These are phyloP conservation scores for Kwoniella sp. DNA, from an alignment of 768 basidiomycete species.

Conservation along the genomic window DNA sequence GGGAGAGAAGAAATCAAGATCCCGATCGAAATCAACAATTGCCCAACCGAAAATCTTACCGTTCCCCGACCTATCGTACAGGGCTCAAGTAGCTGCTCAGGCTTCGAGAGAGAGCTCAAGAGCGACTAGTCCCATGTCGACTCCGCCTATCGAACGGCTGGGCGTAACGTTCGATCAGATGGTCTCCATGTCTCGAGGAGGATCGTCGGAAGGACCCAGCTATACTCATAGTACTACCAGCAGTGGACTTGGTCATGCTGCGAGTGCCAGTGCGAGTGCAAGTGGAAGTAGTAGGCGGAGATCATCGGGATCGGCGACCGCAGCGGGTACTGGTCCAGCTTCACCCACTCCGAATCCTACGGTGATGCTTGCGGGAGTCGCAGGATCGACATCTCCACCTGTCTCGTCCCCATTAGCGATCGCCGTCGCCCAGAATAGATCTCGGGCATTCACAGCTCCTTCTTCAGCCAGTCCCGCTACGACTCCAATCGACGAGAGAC, in stretches of 20 bases:
- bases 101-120: slow-evolving; percentile 25
- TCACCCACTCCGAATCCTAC: not conserved
- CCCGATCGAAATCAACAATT: slow-evolving; percentile 27
- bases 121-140: slow-evolving; percentile 19
- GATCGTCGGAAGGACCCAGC: slow-evolving; percentile 7
- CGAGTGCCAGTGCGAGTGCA: not conserved
- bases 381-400: slow-evolving; percentile 25
- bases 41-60: slow-evolving; percentile 44
- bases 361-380: not conserved
- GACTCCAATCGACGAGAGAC: no score
- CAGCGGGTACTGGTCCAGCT: not conserved
- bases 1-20: not conserved
- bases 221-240: not conserved
- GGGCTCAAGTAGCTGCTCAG: slow-evolving; percentile 18
- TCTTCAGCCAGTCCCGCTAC: not conserved
- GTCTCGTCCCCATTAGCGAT: slow-evolving; percentile 19
- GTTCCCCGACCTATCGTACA: slow-evolving; percentile 41
- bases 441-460: slow-evolving; percentile 10
- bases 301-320: slow-evolving; percentile 10
- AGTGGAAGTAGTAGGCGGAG: not conserved
- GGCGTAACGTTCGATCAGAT: slow-evolving; percentile 20
- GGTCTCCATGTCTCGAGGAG: slow-evolving; percentile 15
- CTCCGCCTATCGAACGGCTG: slow-evolving; percentile 17
- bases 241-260: not conserved
- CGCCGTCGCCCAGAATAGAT: slow-evolving; percentile 3